A percentile compares a stretch with the other conserved stretches of the same genome.
These are phyloP conservation scores for Yamadazyma philogaea DNA, from an alignment of 805 yeast genomes.

Conservation along the genomic window DNA sequence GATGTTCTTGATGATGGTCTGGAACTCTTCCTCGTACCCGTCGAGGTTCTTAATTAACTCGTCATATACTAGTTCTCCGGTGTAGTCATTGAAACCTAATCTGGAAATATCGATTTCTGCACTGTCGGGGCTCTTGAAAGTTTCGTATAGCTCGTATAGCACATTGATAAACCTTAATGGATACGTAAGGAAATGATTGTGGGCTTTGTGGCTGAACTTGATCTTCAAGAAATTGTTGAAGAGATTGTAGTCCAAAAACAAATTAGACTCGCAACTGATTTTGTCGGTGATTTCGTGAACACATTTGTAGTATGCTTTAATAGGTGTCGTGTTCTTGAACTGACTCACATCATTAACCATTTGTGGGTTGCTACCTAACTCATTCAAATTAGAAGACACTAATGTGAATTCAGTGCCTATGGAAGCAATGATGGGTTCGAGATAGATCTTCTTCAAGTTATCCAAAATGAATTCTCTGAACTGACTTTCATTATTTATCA, in stretches of 20 bases:
- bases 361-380: constrained; percentile 15
- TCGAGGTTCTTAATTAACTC: constrained; percentile 18
- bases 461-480: constrained; percentile 33
- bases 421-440: constrained; percentile 40
- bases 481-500: constrained; percentile 30
- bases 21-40: constrained; percentile 18
- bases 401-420: constrained; percentile 28
- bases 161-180: constrained; percentile 18
- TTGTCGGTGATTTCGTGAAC: constrained; percentile 15
- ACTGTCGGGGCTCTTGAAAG: constrained; percentile 6
- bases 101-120: constrained; percentile 1
- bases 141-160: constrained; percentile 9
- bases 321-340: constrained; percentile 19
- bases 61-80: constrained; percentile 22
- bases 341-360: constrained; percentile 10
- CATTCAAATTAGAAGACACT: constrained; percentile 32
- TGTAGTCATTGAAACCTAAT: constrained; percentile 9
- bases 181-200: constrained; percentile 14
- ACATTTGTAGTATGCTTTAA: constrained; percentile 24
- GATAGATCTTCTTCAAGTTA: constrained; percentile 32
- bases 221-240: constrained; percentile 16
- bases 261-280: constrained; percentile 15
- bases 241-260: constrained; percentile 17
- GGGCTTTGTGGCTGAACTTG: constrained; percentile 15
- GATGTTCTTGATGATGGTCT: constrained; percentile 18